Evolutionary conservation across 805 yeast species (phyloP).

Genomic region (Maudiozyma pseudohumilis): DNA sequence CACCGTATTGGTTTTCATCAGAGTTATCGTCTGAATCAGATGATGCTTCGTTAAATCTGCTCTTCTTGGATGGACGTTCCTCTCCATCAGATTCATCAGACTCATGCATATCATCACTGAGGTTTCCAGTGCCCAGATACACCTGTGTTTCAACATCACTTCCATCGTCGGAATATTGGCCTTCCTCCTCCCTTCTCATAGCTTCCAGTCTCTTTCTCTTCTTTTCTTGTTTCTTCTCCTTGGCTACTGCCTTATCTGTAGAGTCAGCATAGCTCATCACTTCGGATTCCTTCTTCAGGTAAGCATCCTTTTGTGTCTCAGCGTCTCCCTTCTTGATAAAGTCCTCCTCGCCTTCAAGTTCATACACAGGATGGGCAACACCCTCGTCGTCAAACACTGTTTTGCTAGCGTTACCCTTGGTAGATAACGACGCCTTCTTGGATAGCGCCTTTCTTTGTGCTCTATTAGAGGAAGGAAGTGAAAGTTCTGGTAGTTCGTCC

Average conservation of each 20-base stretch:
- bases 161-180: conserved; percentile 18
- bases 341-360: conserved; percentile 81
- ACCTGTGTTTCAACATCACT: conserved; percentile 24
- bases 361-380: conserved; percentile 80
- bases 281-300: conserved; percentile 54
- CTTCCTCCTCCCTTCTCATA: conserved; percentile 45
- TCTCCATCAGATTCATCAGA: conserved; percentile 16
- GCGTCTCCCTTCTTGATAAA: conserved; percentile 67
- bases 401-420: conserved; percentile 64
- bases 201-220: conserved; percentile 79
- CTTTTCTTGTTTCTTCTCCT: conserved; percentile 73
- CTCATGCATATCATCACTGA: conserved; percentile 36
- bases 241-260: conserved; percentile 69
- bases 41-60: conserved; percentile 4
- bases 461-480: conserved; percentile 68
- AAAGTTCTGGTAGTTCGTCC: conserved; percentile 52
- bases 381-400: conserved; percentile 92
- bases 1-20: conserved; percentile 20
- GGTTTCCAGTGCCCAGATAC: conserved; percentile 27
- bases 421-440: conserved; percentile 58
- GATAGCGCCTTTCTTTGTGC: conserved; percentile 78
- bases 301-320: conserved; percentile 53
- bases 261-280: conserved; percentile 64
- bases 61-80: conserved; percentile 26
- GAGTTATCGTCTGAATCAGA: conserved; percentile 24